Evolutionary conservation across 1,284 basidiomycete species (phyloP).

Genomic region (Sanghuangporus baumii): DNA sequence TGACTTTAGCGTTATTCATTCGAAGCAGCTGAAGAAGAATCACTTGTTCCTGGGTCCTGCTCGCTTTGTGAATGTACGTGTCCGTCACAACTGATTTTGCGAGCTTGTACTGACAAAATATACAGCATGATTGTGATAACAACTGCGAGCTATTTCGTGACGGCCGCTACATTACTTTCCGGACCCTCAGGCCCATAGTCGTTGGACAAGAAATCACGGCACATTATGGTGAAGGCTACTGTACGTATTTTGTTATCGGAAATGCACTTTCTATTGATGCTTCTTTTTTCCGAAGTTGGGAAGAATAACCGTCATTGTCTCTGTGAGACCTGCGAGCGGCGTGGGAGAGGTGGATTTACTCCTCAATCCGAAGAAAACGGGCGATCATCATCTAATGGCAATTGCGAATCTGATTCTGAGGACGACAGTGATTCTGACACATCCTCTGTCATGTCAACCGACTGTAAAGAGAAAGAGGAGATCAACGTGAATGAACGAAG

Average conservation of each 20-base stretch:
- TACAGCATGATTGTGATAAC: constrained; percentile 85
- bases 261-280: constrained; percentile 6
- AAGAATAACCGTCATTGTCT: constrained; percentile 82
- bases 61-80: constrained; percentile 87
- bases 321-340: constrained; percentile 84
- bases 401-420: constrained; percentile 33
- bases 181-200: constrained; percentile 73
- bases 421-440: constrained; percentile 34
- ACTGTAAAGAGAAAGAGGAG: constrained; percentile 31
- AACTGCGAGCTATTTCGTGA: constrained; percentile 85
- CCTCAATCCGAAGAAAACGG: constrained; percentile 49
- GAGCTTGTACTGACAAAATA: constrained; percentile 19
- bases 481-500: constrained; percentile 63
- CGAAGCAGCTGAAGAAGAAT: constrained; percentile 85
- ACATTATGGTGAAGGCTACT: constrained; percentile 81
- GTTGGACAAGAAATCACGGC: constrained; percentile 85
- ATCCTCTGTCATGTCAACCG: constrained; percentile 33
- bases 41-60: constrained; percentile 90
- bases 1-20: constrained; percentile 91
- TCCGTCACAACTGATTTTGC: constrained; percentile 5
- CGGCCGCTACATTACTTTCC: constrained; percentile 86
- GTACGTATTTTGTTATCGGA: constrained; percentile 38
- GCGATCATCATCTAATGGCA: constrained; percentile 18
- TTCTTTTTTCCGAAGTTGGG: constrained; percentile 53
- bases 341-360: constrained; percentile 68